These are phyloP conservation scores for Tetracladium maxilliforme DNA, from an alignment of 2,329 filamentous ascomycete species.

Conservation along the genomic window DNA sequence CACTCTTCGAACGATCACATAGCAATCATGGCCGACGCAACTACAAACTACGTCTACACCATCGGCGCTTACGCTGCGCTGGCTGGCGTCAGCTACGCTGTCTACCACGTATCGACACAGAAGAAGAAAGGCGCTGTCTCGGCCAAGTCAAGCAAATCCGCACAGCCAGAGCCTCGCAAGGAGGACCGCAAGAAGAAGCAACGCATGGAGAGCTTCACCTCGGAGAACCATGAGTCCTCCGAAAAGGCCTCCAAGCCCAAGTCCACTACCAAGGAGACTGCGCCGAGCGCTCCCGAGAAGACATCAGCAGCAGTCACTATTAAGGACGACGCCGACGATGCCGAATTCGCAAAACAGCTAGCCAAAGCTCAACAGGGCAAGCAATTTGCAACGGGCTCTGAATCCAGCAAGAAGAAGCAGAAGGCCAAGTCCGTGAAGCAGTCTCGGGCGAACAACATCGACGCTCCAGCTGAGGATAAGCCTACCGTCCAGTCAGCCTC, in stretches of 20 bases:
- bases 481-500: constrained; percentile 33
- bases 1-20: too few relatives aligned
- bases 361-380: constrained; percentile 56
- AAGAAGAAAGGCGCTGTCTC: not conserved
- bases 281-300: constrained; percentile 27
- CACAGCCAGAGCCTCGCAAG: not conserved
- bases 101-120: too few relatives aligned
- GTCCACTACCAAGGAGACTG: constrained; percentile 14
- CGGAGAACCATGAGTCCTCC: not conserved
- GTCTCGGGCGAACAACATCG: constrained; percentile 39
- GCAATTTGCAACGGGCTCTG: constrained; percentile 35
- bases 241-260: constrained; percentile 10
- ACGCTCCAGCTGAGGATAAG: constrained; percentile 21
- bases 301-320: too few relatives aligned
- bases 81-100: too few relatives aligned
- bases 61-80: too few relatives aligned
- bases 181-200: not conserved
- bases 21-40: too few relatives aligned
- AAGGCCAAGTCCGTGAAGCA: constrained; percentile 52
- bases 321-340: constrained; percentile 53
- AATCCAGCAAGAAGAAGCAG: constrained; percentile 44
- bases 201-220: not conserved
- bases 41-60: too few relatives aligned
- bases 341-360: constrained; percentile 65
- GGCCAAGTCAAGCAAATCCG: too few relatives aligned